These are phyloP conservation scores for Adansonia grandidieri DNA, from an alignment of 441 rosid genomes.

Conservation along the genomic window DNA sequence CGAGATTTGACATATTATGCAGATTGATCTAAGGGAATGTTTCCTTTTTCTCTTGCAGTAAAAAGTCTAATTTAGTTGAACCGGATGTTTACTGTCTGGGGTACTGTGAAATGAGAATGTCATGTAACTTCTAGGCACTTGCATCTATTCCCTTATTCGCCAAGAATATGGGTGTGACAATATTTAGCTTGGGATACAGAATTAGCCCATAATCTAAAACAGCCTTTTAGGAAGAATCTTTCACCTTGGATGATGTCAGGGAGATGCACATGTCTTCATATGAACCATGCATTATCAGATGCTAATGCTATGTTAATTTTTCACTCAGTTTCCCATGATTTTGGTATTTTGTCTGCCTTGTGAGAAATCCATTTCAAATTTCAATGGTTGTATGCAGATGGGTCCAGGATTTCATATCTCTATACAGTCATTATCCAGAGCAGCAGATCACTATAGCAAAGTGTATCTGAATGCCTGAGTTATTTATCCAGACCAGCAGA, in stretches of 20 bases:
- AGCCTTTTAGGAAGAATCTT: background rate
- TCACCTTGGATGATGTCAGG: background rate
- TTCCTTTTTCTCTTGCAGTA: background rate
- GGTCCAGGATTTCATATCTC: constrained; percentile 82
- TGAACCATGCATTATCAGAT: background rate
- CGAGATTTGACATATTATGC: background rate
- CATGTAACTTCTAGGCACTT: background rate
- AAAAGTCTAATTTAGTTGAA: background rate
- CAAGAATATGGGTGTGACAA: background rate
- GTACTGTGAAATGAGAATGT: background rate
- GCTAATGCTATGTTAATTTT: background rate
- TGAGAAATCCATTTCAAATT: background rate
- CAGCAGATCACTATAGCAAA: constrained; percentile 77
- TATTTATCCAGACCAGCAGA: background rate
- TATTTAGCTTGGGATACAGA: background rate
- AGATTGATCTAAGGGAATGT: background rate
- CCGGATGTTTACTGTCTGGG: background rate
- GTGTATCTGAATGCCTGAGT: constrained; percentile 39
- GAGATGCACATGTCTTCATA: background rate
- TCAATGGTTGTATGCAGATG: constrained; percentile 60
- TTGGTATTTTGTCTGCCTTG: too few relatives aligned
- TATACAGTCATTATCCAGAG: constrained; percentile 91
- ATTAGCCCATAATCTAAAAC: background rate
- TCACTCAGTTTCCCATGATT: background rate
- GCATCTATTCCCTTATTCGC: background rate